Percentiles rank a stretch among this genome's conserved stretches.
phyloP scores from a whole-genome alignment of 345 rosid genomes.

The Gossypium arboreum region DNA sequence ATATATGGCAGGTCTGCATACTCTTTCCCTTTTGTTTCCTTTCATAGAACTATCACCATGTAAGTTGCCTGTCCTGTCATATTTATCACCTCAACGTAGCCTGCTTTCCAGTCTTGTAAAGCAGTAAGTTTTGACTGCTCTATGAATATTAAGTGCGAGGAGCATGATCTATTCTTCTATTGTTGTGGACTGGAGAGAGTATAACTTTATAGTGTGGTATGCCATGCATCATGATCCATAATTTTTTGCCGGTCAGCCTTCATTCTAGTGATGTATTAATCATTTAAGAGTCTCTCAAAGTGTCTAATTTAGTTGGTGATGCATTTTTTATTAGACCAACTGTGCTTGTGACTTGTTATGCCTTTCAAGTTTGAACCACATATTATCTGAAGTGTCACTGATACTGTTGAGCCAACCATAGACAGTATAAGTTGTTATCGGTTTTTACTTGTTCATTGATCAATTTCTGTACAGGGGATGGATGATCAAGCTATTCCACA shows the following conservation, averaged over 20 bases:
- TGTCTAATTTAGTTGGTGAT: not conserved
- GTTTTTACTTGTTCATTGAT: not conserved
- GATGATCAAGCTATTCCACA: constrained; percentile 69
- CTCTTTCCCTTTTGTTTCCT: constrained; percentile 16
- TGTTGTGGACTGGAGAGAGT: not conserved
- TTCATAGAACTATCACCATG: not conserved
- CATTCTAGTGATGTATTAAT: not conserved
- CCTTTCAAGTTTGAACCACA: not conserved
- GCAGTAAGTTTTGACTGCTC: not conserved
- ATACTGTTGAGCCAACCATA: not conserved
- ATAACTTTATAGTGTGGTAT: not conserved
- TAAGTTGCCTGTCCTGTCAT: not conserved
- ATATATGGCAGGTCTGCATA: constrained; percentile 89
- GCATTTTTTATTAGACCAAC: not conserved
- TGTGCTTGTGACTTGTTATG: not conserved
- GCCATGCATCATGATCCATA: not conserved
- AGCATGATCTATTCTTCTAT: not conserved
- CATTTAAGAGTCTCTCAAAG: not conserved
- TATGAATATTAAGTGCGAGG: not conserved
- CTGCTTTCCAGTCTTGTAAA: not conserved
- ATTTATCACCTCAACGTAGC: not conserved
- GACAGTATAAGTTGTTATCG: not conserved
- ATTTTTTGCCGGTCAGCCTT: not conserved
- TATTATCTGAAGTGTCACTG: not conserved
- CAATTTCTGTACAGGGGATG: constrained; percentile 55